Percentiles rank a stretch among this genome's conserved stretches.
Conservation (phyloP, 805 yeast species). For the Lachancea sp. region DNA sequence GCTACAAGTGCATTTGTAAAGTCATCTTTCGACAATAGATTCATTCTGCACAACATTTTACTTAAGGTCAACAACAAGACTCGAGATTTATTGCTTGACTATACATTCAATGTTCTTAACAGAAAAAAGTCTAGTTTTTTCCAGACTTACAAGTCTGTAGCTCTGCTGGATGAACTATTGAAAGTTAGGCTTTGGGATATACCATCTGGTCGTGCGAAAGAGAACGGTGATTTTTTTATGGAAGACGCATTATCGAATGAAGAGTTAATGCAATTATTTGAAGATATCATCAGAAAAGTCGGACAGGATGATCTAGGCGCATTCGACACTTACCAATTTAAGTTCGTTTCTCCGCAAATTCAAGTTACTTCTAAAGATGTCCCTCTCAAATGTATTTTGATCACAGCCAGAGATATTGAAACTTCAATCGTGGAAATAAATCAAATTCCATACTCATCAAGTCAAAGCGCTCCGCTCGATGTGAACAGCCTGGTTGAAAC, state of each 20-base stretch:
- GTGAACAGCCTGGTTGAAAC: slow-evolving; percentile 43
- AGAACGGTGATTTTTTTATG: slow-evolving; percentile 8
- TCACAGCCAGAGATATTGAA: slow-evolving; percentile 55
- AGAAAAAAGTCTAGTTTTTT: slow-evolving; percentile 39
- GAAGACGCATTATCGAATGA: slow-evolving; percentile 22
- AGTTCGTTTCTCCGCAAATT: slow-evolving; percentile 55
- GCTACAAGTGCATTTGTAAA: slow-evolving; percentile 24
- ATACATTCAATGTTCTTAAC: slow-evolving; percentile 40
- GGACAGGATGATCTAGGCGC: slow-evolving; percentile 37
- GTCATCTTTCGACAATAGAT: slow-evolving; percentile 48
- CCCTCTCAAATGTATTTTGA: slow-evolving; percentile 42
- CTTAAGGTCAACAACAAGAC: slow-evolving; percentile 48
- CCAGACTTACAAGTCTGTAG: slow-evolving; percentile 45
- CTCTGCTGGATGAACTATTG: slow-evolving; percentile 40
- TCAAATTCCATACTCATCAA: slow-evolving; percentile 31
- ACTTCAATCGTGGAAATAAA: slow-evolving; percentile 44
- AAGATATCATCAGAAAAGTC: slow-evolving; percentile 40
- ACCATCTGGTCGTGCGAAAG: neutral
- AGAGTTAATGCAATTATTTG: slow-evolving; percentile 40
- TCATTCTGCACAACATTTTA: slow-evolving; percentile 49
- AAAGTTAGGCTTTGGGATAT: slow-evolving; percentile 20
- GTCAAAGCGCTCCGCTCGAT: slow-evolving; percentile 26
- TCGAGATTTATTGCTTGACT: slow-evolving; percentile 44
- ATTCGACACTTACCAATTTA: slow-evolving; percentile 45
- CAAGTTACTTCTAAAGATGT: slow-evolving; percentile 46